Conservation (phyloP, 768 basidiomycete genomes). For the Zangia roseola region DNA sequence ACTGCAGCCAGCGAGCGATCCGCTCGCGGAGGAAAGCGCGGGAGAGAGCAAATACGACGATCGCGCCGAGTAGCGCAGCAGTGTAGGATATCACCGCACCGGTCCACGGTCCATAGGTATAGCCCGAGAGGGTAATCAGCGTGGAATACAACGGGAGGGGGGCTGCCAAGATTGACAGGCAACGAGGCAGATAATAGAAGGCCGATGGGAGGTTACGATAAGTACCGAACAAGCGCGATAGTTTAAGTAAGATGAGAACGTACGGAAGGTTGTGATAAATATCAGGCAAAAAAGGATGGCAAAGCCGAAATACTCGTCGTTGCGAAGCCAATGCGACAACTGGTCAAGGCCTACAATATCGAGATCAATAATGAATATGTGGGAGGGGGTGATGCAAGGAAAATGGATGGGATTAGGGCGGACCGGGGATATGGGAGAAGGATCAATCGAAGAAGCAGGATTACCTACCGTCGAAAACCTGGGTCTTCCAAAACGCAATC, state of each 20-base stretch:
- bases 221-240: conserved; percentile 9
- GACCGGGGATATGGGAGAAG: not conserved
- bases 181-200: conserved; percentile 7
- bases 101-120: conserved; percentile 82
- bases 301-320: conserved; percentile 71
- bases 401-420: conserved; percentile 1
- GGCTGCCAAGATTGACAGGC: conserved; percentile 43
- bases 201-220: conserved; percentile 5
- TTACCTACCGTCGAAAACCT: conserved; percentile 77
- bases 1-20: conserved; percentile 73
- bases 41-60: conserved; percentile 80
- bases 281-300: conserved; percentile 79
- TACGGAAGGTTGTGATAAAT: conserved; percentile 86
- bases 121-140: conserved; percentile 87
- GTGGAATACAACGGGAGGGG: conserved; percentile 93
- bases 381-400: not conserved
- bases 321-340: conserved; percentile 74
- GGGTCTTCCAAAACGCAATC: conserved; percentile 79
- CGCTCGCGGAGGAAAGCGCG: conserved; percentile 67
- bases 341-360: conserved; percentile 68
- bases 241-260: conserved; percentile 31
- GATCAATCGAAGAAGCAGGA: not conserved
- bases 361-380: not conserved
- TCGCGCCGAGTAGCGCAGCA: conserved; percentile 81
- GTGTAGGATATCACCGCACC: conserved; percentile 87